Percentiles rank a stretch among this genome's conserved stretches.
Evolutionary conservation across 352 stramenopile species (phyloP).

Genomic region (Pythium biforme): DNA sequence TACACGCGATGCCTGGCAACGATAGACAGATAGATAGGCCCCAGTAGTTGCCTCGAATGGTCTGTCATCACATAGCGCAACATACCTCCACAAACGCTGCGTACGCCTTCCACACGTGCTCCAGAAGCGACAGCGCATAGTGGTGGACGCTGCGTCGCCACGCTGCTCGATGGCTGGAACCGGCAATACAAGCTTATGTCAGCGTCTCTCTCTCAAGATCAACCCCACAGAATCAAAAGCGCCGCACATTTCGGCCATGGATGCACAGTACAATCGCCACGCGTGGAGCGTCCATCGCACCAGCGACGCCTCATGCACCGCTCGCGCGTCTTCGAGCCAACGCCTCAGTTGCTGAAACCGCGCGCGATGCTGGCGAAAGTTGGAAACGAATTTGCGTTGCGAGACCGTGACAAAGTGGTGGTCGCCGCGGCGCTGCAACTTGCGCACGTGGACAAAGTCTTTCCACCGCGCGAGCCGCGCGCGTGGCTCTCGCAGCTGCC

Average conservation of each 20-base stretch:
- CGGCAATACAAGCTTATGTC: neutral
- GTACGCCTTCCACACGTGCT: slow-evolving; percentile 19
- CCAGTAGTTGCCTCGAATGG: no score
- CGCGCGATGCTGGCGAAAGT: slow-evolving; percentile 25
- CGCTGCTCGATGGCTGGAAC: slow-evolving; percentile 37
- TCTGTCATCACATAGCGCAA: neutral
- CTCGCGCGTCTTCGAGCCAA: slow-evolving; percentile 21
- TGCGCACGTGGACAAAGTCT: slow-evolving; percentile 36
- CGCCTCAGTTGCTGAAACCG: slow-evolving; percentile 30
- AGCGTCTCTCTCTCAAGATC: neutral
- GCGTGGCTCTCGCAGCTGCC: slow-evolving; percentile 46
- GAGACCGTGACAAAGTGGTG: slow-evolving; percentile 28
- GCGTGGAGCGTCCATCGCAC: slow-evolving; percentile 33
- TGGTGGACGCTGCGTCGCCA: slow-evolving; percentile 34
- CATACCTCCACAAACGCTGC: slow-evolving; percentile 35
- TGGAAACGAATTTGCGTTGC: slow-evolving; percentile 27
- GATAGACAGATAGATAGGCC: neutral
- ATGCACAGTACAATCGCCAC: slow-evolving; percentile 44
- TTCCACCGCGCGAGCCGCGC: slow-evolving; percentile 47
- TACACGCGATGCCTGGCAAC: slow-evolving; percentile 32
- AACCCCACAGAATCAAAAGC: neutral
- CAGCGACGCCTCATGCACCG: slow-evolving; percentile 27
- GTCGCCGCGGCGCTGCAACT: slow-evolving; percentile 32
- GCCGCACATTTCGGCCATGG: slow-evolving; percentile 43
- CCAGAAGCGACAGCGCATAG: slow-evolving; percentile 1